These are phyloP conservation scores for Pseudoturritis turrita DNA, from an alignment of 345 rosid genomes.

Conservation along the genomic window DNA sequence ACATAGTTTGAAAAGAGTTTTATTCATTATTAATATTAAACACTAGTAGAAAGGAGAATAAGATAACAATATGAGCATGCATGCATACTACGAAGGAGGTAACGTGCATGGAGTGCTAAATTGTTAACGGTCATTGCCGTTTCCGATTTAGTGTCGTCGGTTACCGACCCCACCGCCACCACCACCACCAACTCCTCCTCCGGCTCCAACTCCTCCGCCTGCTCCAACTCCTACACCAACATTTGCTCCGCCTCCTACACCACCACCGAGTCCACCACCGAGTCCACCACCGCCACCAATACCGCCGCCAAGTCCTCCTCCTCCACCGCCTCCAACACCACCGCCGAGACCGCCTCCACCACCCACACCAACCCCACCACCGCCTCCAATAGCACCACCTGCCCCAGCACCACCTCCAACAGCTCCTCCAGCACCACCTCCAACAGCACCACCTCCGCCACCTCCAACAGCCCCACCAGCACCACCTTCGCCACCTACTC, in stretches of 20 bases:
- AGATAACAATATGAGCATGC: conserved; percentile 1
- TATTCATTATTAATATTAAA: neutral
- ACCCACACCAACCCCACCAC: neutral
- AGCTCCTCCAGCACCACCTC: neutral
- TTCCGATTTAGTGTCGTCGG: conserved; percentile 7
- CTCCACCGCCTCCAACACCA: neutral
- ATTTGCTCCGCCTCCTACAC: conserved; percentile 22
- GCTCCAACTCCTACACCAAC: conserved; percentile 36
- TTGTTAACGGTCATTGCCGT: neutral
- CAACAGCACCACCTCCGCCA: no score
- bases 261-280: conserved; percentile 8
- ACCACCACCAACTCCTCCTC: conserved; percentile 5
- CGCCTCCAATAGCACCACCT: conserved; percentile 1
- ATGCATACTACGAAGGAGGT: neutral
- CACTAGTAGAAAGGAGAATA: neutral
- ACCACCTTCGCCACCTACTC: no score
- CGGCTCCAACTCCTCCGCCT: conserved; percentile 26
- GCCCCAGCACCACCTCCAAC: conserved; percentile 13
- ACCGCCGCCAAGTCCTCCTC: neutral
- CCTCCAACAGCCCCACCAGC: no score
- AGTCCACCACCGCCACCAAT: neutral
- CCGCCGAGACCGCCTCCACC: conserved; percentile 32
- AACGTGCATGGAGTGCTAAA: neutral
- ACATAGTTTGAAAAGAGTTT: neutral
- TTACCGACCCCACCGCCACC: neutral